phyloP scores from a whole-genome alignment of 1,139 yeast genomes.

The Candida sojae region DNA sequence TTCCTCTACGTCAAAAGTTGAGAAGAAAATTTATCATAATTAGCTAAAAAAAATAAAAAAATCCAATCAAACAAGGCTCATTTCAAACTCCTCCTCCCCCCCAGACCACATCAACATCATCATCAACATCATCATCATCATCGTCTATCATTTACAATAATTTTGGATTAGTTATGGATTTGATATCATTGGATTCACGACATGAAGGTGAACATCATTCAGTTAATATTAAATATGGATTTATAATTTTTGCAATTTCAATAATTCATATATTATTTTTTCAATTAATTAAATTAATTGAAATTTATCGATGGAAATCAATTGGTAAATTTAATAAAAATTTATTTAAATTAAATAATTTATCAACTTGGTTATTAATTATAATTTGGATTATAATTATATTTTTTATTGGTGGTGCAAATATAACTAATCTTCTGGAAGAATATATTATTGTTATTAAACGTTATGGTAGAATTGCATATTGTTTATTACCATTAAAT shows the following conservation, averaged over 20 bases:
- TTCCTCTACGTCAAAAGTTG: too few relatives aligned
- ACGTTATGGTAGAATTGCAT: slow-evolving; percentile 62
- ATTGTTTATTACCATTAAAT: slow-evolving; percentile 65
- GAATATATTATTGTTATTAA: slow-evolving; percentile 28
- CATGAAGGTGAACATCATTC: slow-evolving; percentile 30
- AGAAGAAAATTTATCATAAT: too few relatives aligned
- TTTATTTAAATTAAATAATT: slow-evolving; percentile 17
- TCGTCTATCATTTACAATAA: too few relatives aligned
- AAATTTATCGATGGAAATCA: slow-evolving; percentile 22
- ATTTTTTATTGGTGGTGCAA: slow-evolving; percentile 20
- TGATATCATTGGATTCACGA: slow-evolving; percentile 14
- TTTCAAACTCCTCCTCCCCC: background rate
- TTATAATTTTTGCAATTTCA: slow-evolving; percentile 39
- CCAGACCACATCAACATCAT: background rate
- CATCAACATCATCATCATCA: too few relatives aligned
- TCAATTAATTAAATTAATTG: slow-evolving; percentile 9
- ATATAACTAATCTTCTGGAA: slow-evolving; percentile 23
- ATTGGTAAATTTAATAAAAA: slow-evolving; percentile 20
- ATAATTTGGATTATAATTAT: slow-evolving; percentile 33
- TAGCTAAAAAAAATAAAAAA: too few relatives aligned
- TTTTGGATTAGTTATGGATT: too few relatives aligned
- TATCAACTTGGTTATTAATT: slow-evolving; percentile 30
- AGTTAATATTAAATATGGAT: slow-evolving; percentile 52
- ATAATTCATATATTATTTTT: slow-evolving; percentile 21
- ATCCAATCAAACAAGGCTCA: too few relatives aligned